Conservation (phyloP, 2,329 filamentous ascomycete species). For the Didymella pinodella region DNA sequence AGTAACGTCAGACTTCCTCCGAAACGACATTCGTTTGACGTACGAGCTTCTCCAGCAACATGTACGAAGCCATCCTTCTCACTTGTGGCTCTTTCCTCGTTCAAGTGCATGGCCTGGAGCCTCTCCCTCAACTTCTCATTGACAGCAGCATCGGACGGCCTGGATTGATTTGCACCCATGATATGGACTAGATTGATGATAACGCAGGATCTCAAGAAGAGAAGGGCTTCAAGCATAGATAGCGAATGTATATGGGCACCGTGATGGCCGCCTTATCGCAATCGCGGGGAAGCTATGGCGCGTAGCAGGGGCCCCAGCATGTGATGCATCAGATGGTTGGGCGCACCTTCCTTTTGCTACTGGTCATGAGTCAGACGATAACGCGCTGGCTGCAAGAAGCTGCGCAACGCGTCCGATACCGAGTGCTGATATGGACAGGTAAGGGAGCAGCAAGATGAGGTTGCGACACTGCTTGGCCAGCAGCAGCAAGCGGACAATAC, state of each 20-base stretch:
- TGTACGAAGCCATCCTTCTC: slow-evolving; percentile 64
- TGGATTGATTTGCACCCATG: slow-evolving; percentile 50
- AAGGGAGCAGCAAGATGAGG: not conserved
- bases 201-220: slow-evolving; percentile 5
- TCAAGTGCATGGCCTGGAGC: slow-evolving; percentile 56
- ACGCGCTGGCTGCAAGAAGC: not conserved
- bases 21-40: slow-evolving; percentile 6
- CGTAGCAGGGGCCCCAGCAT: slow-evolving; percentile 12
- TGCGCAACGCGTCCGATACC: not conserved
- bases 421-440: no score
- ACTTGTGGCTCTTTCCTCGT: slow-evolving; percentile 49
- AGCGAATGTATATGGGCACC: slow-evolving; percentile 4
- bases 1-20: slow-evolving; percentile 1
- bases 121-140: slow-evolving; percentile 53
- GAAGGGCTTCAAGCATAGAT: slow-evolving; percentile 6
- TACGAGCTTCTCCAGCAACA: slow-evolving; percentile 57
- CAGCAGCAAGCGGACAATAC: not conserved
- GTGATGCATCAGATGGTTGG: slow-evolving; percentile 19
- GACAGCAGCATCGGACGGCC: slow-evolving; percentile 45
- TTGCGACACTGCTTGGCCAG: not conserved
- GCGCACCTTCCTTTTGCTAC: slow-evolving; percentile 9
- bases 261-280: slow-evolving; percentile 22
- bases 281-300: slow-evolving; percentile 19
- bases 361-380: slow-evolving; percentile 7
- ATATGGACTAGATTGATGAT: slow-evolving; percentile 12